Conservation (phyloP, 1,284 basidiomycete genomes). For the Moesziomyces globuligerus region DNA sequence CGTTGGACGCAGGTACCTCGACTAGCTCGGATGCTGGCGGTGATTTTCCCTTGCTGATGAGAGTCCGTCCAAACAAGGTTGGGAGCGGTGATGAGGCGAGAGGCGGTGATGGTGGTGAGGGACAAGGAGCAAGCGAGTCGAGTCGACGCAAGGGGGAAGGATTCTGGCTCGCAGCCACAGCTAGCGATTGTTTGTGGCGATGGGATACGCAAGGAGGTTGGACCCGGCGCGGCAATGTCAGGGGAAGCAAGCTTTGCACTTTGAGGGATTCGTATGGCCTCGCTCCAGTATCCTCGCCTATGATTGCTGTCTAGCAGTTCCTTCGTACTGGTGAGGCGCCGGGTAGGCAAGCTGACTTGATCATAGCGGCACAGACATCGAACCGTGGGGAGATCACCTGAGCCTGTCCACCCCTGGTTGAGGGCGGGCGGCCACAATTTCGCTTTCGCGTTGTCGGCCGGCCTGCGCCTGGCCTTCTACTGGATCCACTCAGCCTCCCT, state of each 20-base stretch:
- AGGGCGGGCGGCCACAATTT: not conserved
- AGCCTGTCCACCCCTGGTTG: not conserved
- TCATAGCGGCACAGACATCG: too few relatives aligned
- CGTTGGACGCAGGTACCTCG: not conserved
- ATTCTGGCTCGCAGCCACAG: constrained; percentile 4
- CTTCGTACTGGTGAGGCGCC: too few relatives aligned
- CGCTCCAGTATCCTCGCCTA: not conserved
- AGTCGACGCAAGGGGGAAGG: constrained; percentile 17
- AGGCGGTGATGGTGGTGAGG: not conserved
- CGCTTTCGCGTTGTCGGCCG: too few relatives aligned
- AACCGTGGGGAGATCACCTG: not conserved
- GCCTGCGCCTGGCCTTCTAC: too few relatives aligned
- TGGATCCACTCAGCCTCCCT: not conserved
- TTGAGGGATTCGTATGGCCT: not conserved
- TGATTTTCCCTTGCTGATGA: not conserved
- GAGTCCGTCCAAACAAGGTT: not conserved
- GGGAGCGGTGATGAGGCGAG: not conserved
- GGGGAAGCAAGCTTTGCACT: not conserved
- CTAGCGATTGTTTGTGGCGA: constrained; percentile 20
- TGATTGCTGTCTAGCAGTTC: too few relatives aligned
- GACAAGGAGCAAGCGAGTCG: not conserved
- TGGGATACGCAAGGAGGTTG: constrained; percentile 4
- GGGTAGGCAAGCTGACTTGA: too few relatives aligned
- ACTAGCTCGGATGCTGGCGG: too few relatives aligned
- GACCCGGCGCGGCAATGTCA: not conserved